Percentiles rank a stretch among this genome's conserved stretches.
phyloP scores from a whole-genome alignment of 768 basidiomycete species.

The Tulasnella calospora region DNA sequence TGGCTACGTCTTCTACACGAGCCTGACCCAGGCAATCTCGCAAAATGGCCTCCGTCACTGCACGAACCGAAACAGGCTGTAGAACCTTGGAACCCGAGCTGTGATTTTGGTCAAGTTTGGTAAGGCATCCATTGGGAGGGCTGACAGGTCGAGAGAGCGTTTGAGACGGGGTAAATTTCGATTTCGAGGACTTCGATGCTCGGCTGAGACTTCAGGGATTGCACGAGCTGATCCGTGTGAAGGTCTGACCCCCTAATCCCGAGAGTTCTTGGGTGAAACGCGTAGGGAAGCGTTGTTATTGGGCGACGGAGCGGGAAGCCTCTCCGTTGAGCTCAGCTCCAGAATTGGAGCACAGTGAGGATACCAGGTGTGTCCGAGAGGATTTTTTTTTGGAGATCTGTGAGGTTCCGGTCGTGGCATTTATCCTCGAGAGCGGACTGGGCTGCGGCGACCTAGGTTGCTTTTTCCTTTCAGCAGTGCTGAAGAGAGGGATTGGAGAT shows the following conservation, averaged over 20 bases:
- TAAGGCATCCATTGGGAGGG: not conserved
- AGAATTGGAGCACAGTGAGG: not conserved
- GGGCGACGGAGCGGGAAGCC: not conserved
- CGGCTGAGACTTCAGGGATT: not conserved
- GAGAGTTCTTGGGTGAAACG: not conserved
- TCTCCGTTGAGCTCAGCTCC: not conserved
- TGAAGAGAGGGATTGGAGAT: not conserved
- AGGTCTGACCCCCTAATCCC: not conserved
- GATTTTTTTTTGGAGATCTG: not conserved
- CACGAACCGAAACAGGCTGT: not conserved
- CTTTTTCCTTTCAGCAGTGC: not conserved
- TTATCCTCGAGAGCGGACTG: not conserved
- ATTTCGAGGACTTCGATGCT: slow-evolving; percentile 1
- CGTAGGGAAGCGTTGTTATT: not conserved
- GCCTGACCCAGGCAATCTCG: not conserved
- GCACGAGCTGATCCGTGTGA: not conserved
- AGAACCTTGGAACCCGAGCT: not conserved
- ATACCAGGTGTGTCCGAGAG: not conserved
- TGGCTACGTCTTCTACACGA: not conserved
- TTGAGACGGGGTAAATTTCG: not conserved
- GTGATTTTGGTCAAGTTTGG: not conserved
- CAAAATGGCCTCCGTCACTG: not conserved
- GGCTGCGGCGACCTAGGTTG: not conserved
- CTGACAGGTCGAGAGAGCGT: not conserved
- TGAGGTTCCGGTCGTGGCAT: not conserved